A percentile compares a stretch with the other conserved stretches of the same genome.
Evolutionary conservation across 2,329 filamentous ascomycete species (phyloP).

Genomic region (Fusarium coffeatum): DNA sequence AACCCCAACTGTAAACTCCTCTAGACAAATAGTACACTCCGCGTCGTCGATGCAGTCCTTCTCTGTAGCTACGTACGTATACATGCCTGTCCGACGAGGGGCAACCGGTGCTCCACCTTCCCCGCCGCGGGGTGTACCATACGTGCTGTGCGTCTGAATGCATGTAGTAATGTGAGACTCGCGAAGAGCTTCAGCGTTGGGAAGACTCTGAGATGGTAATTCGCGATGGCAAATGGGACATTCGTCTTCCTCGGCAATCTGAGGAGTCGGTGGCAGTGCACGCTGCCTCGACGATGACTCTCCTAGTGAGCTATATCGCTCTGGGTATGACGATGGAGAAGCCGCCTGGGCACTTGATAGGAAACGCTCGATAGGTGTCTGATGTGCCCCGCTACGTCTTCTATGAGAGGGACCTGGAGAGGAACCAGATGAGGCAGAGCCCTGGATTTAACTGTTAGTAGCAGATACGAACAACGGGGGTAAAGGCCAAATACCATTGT

Average conservation of each 20-base stretch:
- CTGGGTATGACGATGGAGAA: conserved; percentile 49
- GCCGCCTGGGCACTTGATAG: conserved; percentile 52
- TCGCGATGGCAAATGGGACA: conserved; percentile 82
- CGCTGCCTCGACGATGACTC: conserved; percentile 54
- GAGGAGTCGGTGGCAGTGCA: conserved; percentile 58
- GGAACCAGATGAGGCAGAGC: conserved; percentile 35
- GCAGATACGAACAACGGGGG: neutral
- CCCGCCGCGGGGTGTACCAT: conserved; percentile 52
- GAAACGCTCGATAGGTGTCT: conserved; percentile 55
- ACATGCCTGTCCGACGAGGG: conserved; percentile 68
- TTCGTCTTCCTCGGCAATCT: conserved; percentile 78
- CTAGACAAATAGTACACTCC: conserved; percentile 75
- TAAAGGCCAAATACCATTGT: conserved; percentile 58
- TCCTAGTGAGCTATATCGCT: conserved; percentile 48
- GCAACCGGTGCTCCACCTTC: conserved; percentile 47
- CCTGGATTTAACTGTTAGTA: conserved; percentile 23
- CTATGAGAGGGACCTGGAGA: conserved; percentile 47
- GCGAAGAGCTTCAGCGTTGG: conserved; percentile 65
- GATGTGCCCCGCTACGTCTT: conserved; percentile 49
- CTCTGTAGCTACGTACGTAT: conserved; percentile 72
- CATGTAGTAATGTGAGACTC: conserved; percentile 70
- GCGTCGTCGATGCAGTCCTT: conserved; percentile 76
- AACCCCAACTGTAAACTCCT: conserved; percentile 72
- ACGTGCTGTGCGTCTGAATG: conserved; percentile 66
- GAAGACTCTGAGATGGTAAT: conserved; percentile 68